Base-by-base conservation (phyloP, 495 filamentous ascomycete genomes). In the Aspergillus wentii region DNA sequence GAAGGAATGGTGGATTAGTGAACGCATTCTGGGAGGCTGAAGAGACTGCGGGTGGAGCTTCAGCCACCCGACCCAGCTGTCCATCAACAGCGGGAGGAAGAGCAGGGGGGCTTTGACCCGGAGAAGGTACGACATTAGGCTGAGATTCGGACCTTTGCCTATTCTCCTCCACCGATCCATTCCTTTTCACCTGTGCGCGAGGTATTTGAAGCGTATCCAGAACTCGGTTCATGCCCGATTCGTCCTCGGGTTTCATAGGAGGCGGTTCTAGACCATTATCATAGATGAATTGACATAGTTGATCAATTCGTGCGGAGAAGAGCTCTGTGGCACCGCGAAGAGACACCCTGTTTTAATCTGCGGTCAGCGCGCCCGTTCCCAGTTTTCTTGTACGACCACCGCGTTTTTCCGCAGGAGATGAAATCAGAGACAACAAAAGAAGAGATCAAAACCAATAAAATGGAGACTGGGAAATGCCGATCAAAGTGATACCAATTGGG, bases 261-360 rank as follows among this genome's bases (percentile, higher is more conserved):
- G 68, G 68, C 0, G 62, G 60, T 27, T 63, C 46, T 3, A 71
- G 44, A 0, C 68, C 68, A 41, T 66, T 44, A 10, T 69, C 65
- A 28, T 66, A 45, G 6, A 72, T 72, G 28, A 69, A 71, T 32
- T 68, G 65, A 42, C 51, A 56, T 21, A 72, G 47, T 37, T 72
- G 68, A 33, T 71, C 64, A 35, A 72, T 66, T 39, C 68, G 42
- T 1, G 61, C 57, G 10, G 67, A 71, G 34, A 72, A 69, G 0
- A 72, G 46, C 46, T 71, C 68, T n/a, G 67, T 68, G 5, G 68
- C 61, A 30, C 61, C 65, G 38, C 68, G 64, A 18, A 72, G 55
- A 14, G 68, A 72, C n/a, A 72, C 62, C 41, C 68, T 72, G 32
- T 9, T n/a, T n/a, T 15, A 13, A 27, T 8, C 8, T 18, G n/a